A percentile compares a stretch with the other conserved stretches of the same genome.
phyloP scores from a whole-genome alignment of 495 filamentous ascomycete species.

The Xylaria bambusicola region DNA sequence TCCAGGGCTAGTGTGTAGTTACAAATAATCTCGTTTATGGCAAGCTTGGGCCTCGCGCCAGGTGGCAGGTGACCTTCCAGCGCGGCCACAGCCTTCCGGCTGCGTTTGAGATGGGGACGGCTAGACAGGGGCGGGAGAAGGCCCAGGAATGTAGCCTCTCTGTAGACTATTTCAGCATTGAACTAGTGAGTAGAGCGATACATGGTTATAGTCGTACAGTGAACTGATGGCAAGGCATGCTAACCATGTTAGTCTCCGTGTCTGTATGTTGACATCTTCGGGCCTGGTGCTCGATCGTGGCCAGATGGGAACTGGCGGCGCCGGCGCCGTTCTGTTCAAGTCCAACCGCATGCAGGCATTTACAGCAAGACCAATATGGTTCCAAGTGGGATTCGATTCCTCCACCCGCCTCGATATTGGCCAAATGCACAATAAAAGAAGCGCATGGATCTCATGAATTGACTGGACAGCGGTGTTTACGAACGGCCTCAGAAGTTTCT shows the following conservation, averaged over 20 bases:
- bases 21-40: background rate
- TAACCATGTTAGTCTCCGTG: conserved; percentile 8
- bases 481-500: conserved; percentile 4
- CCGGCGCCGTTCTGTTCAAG: conserved; percentile 1
- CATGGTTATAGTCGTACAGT: background rate
- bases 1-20: conserved; percentile 5
- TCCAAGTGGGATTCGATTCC: conserved; percentile 7
- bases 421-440: conserved; percentile 12
- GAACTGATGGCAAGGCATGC: conserved; percentile 6
- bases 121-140: conserved; percentile 6
- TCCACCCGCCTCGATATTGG: conserved; percentile 3
- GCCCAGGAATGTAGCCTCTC: conserved; percentile 14
- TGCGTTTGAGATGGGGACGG: conserved; percentile 3
- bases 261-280: background rate
- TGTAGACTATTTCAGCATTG: background rate
- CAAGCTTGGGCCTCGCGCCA: conserved; percentile 2
- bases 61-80: background rate
- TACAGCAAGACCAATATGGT: conserved; percentile 12
- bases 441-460: conserved; percentile 12
- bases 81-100: conserved; percentile 1
- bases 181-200: too few species aligned
- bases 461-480: conserved; percentile 6
- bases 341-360: conserved; percentile 8
- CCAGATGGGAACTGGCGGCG: background rate
- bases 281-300: background rate